These are phyloP conservation scores for Neoboletus brunneissimus DNA, from an alignment of 768 basidiomycete genomes.

Conservation along the genomic window DNA sequence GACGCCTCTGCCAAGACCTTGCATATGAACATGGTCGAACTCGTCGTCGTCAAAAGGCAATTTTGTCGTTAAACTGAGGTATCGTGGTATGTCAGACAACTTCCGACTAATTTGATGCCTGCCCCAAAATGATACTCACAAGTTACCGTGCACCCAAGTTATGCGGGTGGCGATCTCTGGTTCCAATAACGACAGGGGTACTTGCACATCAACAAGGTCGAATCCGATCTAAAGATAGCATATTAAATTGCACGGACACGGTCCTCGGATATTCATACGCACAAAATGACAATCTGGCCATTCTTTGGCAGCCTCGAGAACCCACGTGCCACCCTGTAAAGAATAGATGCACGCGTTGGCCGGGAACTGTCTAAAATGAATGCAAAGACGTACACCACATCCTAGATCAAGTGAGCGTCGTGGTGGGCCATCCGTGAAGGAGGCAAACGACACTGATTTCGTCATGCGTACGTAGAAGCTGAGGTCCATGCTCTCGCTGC, in stretches of 20 bases:
- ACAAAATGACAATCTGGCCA: conserved; percentile 69
- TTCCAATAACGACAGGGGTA: conserved; percentile 52
- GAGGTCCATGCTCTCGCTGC: conserved; percentile 56
- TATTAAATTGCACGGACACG: background rate
- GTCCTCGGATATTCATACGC: conserved; percentile 25
- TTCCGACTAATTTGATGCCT: background rate
- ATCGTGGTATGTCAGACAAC: background rate
- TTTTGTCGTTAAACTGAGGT: conserved; percentile 61
- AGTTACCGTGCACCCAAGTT: conserved; percentile 74
- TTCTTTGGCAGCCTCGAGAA: conserved; percentile 67
- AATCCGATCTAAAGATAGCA: conserved; percentile 59
- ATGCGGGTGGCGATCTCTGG: conserved; percentile 53
- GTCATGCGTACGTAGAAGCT: conserved; percentile 47
- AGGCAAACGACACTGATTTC: conserved; percentile 55
- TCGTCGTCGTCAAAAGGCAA: conserved; percentile 81
- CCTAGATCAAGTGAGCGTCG: conserved; percentile 63
- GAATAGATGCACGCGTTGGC: background rate
- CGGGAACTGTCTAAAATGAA: background rate
- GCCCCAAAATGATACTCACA: conserved; percentile 45
- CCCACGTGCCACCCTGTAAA: conserved; percentile 62
- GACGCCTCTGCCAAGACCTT: conserved; percentile 60
- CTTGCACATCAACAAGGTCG: conserved; percentile 74
- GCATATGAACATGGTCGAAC: conserved; percentile 79
- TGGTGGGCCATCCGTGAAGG: conserved; percentile 52
- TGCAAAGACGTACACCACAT: conserved; percentile 56